These are phyloP conservation scores for Kalmusia sp. DNA, from an alignment of 2,329 filamentous ascomycete species.

Conservation along the genomic window DNA sequence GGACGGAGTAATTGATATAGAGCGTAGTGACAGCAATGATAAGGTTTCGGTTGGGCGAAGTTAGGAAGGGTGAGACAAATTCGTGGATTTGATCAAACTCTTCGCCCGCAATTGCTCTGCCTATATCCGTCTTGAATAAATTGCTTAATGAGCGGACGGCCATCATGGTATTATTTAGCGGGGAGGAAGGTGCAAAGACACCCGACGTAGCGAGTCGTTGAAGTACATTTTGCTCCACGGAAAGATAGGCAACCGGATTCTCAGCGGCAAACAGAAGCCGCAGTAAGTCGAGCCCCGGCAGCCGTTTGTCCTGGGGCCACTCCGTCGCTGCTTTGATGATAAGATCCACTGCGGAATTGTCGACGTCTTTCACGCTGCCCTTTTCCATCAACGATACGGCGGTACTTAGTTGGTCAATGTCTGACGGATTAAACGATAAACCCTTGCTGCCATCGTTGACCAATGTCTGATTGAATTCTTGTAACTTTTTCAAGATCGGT, in stretches of 20 bases:
- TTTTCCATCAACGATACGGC: constrained; percentile 71
- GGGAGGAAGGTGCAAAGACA: constrained; percentile 63
- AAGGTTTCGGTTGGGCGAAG: constrained; percentile 73
- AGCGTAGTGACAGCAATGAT: constrained; percentile 82
- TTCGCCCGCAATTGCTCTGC: constrained; percentile 65
- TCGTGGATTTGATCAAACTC: constrained; percentile 67
- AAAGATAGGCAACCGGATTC: constrained; percentile 66
- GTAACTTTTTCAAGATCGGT: constrained; percentile 78
- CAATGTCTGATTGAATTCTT: constrained; percentile 76
- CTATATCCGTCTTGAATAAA: constrained; percentile 77
- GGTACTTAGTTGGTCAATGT: constrained; percentile 68
- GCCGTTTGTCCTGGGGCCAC: constrained; percentile 82
- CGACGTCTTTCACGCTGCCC: constrained; percentile 39
- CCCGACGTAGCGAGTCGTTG: constrained; percentile 64
- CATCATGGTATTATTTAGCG: constrained; percentile 88
- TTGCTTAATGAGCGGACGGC: constrained; percentile 82
- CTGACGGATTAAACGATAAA: constrained; percentile 73
- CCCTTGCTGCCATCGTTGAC: constrained; percentile 75
- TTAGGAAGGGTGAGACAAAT: constrained; percentile 68
- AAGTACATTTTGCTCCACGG: constrained; percentile 64
- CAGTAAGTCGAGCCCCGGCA: constrained; percentile 86
- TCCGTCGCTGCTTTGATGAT: constrained; percentile 74
- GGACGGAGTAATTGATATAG: constrained; percentile 83
- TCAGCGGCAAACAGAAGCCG: constrained; percentile 79
- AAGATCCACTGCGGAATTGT: constrained; percentile 65